These are phyloP conservation scores for Rostrohypoxylon terebratum DNA, from an alignment of 495 filamentous ascomycete species.

Conservation along the genomic window DNA sequence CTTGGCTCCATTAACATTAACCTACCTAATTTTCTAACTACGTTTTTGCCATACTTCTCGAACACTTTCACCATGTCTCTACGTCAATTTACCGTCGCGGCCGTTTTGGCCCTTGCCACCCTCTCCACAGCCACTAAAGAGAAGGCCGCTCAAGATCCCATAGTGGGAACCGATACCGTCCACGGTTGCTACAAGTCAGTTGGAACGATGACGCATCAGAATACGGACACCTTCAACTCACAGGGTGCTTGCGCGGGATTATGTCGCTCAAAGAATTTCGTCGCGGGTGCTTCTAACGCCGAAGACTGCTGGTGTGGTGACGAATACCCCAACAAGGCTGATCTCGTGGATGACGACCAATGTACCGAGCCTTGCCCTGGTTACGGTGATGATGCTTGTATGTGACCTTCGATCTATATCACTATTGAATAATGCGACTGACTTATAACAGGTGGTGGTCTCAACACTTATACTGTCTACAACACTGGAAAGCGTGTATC, in stretches of 20 bases:
- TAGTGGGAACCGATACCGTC: conserved; percentile 44
- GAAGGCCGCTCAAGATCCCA: conserved; percentile 26
- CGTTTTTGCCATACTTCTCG: background rate
- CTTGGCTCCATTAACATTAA: conserved; percentile 11
- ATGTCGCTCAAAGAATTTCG: conserved; percentile 29
- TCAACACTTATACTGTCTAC: conserved; percentile 59
- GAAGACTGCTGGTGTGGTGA: conserved; percentile 72
- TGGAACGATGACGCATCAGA: conserved; percentile 39
- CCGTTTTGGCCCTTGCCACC: conserved; percentile 42
- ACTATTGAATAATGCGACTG: conserved; percentile 37
- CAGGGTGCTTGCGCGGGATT: conserved; percentile 38
- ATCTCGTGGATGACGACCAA: conserved; percentile 58
- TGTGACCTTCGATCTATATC: conserved; percentile 43
- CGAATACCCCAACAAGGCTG: conserved; percentile 62
- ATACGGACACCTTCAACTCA: conserved; percentile 32
- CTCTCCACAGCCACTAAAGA: conserved; percentile 27
- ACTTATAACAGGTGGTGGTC: conserved; percentile 65
- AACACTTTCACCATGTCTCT: conserved; percentile 41
- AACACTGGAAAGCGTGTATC: conserved; percentile 60
- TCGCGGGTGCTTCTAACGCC: conserved; percentile 40
- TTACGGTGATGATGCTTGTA: conserved; percentile 67
- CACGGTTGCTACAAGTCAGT: conserved; percentile 47
- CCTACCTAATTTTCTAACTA: conserved; percentile 11
- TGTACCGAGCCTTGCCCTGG: conserved; percentile 72
- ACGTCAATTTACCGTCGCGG: conserved; percentile 43